Conservation (phyloP, 805 yeast species). For the Nakazawaea populi region DNA sequence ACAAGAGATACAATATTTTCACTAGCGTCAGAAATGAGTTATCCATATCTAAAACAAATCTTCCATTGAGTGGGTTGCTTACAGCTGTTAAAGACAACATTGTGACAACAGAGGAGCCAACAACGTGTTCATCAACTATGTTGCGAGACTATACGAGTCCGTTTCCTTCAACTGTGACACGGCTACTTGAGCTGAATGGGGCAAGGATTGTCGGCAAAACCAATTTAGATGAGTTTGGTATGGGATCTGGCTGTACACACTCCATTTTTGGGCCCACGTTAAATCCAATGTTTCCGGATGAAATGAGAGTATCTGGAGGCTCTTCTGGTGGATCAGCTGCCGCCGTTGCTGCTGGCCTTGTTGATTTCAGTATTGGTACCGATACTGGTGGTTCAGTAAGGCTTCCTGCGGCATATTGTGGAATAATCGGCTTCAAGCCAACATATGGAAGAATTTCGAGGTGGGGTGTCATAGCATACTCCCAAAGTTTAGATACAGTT, state of each 20-base stretch:
- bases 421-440: conserved; percentile 86
- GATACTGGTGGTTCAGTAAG: conserved; percentile 98
- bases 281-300: conserved; percentile 38
- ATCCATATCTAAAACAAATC: conserved; percentile 5
- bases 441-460: conserved; percentile 88
- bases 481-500: conserved; percentile 92
- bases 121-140: conserved; percentile 76
- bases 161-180: conserved; percentile 70
- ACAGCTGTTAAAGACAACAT: conserved; percentile 78
- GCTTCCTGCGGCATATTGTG: conserved; percentile 84
- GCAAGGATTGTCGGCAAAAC: conserved; percentile 67
- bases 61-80: conserved; percentile 24
- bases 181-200: conserved; percentile 46
- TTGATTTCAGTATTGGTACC: conserved; percentile 80
- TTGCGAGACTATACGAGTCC: conserved; percentile 64
- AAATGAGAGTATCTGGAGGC: conserved; percentile 65
- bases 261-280: conserved; percentile 51
- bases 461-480: conserved; percentile 89
- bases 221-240: conserved; percentile 95
- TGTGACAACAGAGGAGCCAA: conserved; percentile 54
- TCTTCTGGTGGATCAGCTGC: conserved; percentile 97
- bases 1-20: conserved; percentile 31
- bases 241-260: conserved; percentile 75
- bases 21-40: conserved; percentile 28
- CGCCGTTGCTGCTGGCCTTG: conserved; percentile 68